Base-by-base conservation (phyloP, 2,329 filamentous ascomycete genomes). In the Pyricularia sp. region DNA sequence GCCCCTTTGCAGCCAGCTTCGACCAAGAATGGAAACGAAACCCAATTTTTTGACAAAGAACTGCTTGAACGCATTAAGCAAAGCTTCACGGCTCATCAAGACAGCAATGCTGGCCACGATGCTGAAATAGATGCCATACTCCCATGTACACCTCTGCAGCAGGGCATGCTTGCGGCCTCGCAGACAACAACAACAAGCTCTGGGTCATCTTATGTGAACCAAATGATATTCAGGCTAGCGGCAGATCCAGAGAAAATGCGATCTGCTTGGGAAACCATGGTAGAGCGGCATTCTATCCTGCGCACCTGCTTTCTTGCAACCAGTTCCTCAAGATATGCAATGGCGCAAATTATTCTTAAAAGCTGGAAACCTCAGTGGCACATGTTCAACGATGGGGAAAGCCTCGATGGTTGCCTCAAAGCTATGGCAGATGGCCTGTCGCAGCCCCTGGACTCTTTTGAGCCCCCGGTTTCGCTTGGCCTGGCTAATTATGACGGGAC, bases 131-230 rank as follows among this genome's bases (percentile, higher is more conserved):
- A 59, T 1, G 33, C 35, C 1, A 79, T 96, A 9, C 76, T 93
- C 5, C 92, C 92, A 0, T 96, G 93, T 72, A 96, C 91, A 1
- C 89, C 92, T 0, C 77, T 97, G 0, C 93, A 97, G 73, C 89
- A 96, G 76, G 89, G 88, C 0, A 96, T 96, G 91, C 78, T 96
- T 0, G 87, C 86, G 2, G 83, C 84, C 9, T 70, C 78, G 67
- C 74, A 74, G 1, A 73, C 77, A 12, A 75, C 76, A 4, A 66
- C 62, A 13, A 26, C 55, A 7, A 24, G 1, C 13, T 1, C 19
- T 28, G 24, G 35, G 5, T 30, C 1, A 13, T 79, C 85, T 1
- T 96, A 96, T 72, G 85, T 83, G 70, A 96, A 96, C 72, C 84
- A 83, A 62, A 84, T 90, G 65, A 74, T 88, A 0, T 83, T 96